A percentile compares a stretch with the other conserved stretches of the same genome.
Evolutionary conservation across 2,329 filamentous ascomycete species (phyloP).

Genomic region (Beauveria bassiana): DNA sequence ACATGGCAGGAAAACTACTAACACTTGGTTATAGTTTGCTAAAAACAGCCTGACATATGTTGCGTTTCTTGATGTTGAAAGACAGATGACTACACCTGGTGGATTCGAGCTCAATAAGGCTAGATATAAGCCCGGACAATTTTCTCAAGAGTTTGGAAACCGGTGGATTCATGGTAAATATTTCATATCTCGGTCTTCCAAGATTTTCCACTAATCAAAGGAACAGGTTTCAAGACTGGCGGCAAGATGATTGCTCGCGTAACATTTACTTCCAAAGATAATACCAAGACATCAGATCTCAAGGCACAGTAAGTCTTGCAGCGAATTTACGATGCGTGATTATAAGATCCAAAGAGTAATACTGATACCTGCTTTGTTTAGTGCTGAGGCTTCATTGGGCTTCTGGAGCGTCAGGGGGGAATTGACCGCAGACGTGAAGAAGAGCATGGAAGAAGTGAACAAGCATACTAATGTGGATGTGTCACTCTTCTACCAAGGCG

Average conservation of each 20-base stretch:
- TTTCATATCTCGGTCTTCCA: background rate
- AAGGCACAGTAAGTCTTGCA: background rate
- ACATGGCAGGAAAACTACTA: background rate
- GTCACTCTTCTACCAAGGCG: background rate
- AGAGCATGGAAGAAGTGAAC: background rate
- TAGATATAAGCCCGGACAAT: background rate
- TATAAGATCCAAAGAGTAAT: background rate
- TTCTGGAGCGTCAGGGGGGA: background rate
- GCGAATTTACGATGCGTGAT: rapidly evolving
- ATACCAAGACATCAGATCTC: background rate
- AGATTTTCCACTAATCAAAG: background rate
- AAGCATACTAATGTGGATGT: background rate
- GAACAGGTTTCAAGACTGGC: background rate
- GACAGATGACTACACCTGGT: background rate
- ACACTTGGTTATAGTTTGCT: background rate
- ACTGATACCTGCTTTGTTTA: background rate
- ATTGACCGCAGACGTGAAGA: background rate
- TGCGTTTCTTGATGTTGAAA: background rate
- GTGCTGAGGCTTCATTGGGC: background rate
- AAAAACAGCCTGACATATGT: background rate
- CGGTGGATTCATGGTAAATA: background rate
- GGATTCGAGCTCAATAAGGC: background rate
- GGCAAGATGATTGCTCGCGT: background rate
- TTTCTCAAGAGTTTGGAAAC: background rate
- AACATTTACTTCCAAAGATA: background rate